Percentiles rank a stretch among this genome's conserved stretches.
phyloP scores from a whole-genome alignment of 2,329 filamentous ascomycete genomes.

The Juglanconis oblonga region DNA sequence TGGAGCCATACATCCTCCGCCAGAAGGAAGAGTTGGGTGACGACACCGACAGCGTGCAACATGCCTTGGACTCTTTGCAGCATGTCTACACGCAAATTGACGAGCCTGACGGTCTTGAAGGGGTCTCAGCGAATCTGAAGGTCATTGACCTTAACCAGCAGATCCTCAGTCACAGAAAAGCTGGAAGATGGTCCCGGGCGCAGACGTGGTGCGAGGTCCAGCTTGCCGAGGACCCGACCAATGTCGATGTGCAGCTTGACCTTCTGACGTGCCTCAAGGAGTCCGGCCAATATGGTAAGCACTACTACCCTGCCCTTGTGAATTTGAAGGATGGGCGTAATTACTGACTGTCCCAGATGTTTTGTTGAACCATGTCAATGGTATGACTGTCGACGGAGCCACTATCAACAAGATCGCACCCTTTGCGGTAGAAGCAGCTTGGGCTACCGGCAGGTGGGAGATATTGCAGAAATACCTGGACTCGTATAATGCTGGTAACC shows the following conservation, averaged over 20 bases:
- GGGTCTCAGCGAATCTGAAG: conserved; percentile 83
- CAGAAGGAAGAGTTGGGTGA: conserved; percentile 44
- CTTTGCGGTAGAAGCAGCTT: conserved; percentile 86
- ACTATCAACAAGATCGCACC: conserved; percentile 67
- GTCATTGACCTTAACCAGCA: conserved; percentile 91
- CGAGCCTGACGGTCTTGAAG: conserved; percentile 93
- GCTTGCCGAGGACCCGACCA: conserved; percentile 73
- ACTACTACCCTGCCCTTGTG: background rate
- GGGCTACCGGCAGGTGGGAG: conserved; percentile 82
- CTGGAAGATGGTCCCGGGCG: conserved; percentile 88
- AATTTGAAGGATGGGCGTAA: background rate
- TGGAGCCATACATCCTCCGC: conserved; percentile 76
- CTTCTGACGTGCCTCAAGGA: conserved; percentile 86
- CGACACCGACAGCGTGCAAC: conserved; percentile 53
- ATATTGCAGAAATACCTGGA: conserved; percentile 66
- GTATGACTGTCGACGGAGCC: conserved; percentile 56
- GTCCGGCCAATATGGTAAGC: conserved; percentile 86
- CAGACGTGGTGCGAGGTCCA: conserved; percentile 98
- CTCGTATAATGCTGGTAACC: conserved; percentile 48
- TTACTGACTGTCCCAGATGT: conserved; percentile 56
- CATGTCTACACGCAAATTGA: conserved; percentile 97
- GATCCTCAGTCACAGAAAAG: conserved; percentile 87
- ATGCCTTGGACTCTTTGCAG: conserved; percentile 75
- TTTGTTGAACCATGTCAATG: conserved; percentile 81
- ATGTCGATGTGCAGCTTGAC: conserved; percentile 75